Percentiles rank a stretch among this genome's conserved stretches.
Evolutionary conservation across 2,329 filamentous ascomycete species (phyloP).

Genomic region (Epichloe gansuensis): DNA sequence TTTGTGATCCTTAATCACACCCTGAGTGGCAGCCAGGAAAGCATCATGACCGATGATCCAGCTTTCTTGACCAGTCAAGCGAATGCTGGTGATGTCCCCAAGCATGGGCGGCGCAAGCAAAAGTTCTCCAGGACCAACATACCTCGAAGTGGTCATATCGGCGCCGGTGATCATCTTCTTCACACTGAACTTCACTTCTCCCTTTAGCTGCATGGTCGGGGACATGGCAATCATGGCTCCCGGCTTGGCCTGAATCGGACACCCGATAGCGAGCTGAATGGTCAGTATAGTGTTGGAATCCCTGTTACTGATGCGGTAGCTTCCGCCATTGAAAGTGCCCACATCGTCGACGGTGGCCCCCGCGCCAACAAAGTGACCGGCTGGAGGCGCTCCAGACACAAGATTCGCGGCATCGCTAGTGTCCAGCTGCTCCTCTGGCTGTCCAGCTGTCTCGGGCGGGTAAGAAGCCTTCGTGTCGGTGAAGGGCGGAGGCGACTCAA

Average conservation of each 20-base stretch:
- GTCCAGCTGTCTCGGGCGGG: slow-evolving; percentile 17
- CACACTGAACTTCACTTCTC: slow-evolving; percentile 69
- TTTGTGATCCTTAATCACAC: slow-evolving; percentile 80
- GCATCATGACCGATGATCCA: slow-evolving; percentile 84
- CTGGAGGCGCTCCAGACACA: slow-evolving; percentile 26
- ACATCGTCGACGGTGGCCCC: slow-evolving; percentile 61
- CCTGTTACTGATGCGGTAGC: slow-evolving; percentile 83
- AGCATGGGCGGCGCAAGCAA: slow-evolving; percentile 68
- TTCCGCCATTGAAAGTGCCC: slow-evolving; percentile 94
- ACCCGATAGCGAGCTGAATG: slow-evolving; percentile 78
- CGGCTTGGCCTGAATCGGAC: slow-evolving; percentile 68
- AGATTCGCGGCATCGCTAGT: slow-evolving; percentile 18
- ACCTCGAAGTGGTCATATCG: slow-evolving; percentile 66
- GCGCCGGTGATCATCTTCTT: slow-evolving; percentile 83
- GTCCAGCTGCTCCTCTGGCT: slow-evolving; percentile 13
- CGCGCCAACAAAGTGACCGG: slow-evolving; percentile 50
- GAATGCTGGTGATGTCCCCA: slow-evolving; percentile 75
- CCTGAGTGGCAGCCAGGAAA: slow-evolving; percentile 74
- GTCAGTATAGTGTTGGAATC: slow-evolving; percentile 86
- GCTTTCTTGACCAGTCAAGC: slow-evolving; percentile 54
- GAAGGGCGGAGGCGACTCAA: slow-evolving; percentile 16
- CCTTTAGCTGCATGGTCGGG: slow-evolving; percentile 71
- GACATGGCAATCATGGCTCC: slow-evolving; percentile 95
- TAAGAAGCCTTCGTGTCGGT: slow-evolving; percentile 12
- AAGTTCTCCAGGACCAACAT: slow-evolving; percentile 81